Conservation (phyloP, 345 rosid genomes). For the Iberis pinnata region DNA sequence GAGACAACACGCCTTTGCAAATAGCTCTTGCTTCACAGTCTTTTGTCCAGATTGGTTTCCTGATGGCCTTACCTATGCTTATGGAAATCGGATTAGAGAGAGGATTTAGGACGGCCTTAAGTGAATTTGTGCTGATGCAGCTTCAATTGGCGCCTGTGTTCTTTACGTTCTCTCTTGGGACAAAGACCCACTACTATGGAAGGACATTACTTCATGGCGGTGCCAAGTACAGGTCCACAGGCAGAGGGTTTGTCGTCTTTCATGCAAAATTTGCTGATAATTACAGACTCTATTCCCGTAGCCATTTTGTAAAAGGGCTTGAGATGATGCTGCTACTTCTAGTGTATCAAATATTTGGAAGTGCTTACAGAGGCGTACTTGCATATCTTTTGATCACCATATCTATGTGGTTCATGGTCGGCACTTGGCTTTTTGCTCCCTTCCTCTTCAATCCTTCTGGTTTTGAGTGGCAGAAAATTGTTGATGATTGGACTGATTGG, state of each 20-base stretch:
- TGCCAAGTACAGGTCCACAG: slow-evolving; percentile 91
- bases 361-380: slow-evolving; percentile 70
- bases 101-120: slow-evolving; percentile 90
- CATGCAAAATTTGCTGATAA: slow-evolving; percentile 99
- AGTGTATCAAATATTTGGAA: slow-evolving; percentile 82
- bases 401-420: slow-evolving; percentile 99
- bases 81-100: slow-evolving; percentile 98
- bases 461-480: slow-evolving; percentile 98
- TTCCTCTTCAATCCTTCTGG: slow-evolving; percentile 98
- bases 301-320: slow-evolving; percentile 96
- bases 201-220: slow-evolving; percentile 98
- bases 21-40: slow-evolving; percentile 99
- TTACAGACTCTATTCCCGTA: slow-evolving; percentile 91
- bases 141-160: slow-evolving; percentile 94
- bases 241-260: slow-evolving; percentile 97
- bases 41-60: slow-evolving; percentile 89
- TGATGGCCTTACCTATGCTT: slow-evolving; percentile 98
- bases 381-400: slow-evolving; percentile 83
- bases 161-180: slow-evolving; percentile 97
- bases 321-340: slow-evolving; percentile 93
- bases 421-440: slow-evolving; percentile 98
- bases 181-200: slow-evolving; percentile 96
- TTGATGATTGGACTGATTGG: slow-evolving; percentile 99
- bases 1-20: slow-evolving; percentile 91
- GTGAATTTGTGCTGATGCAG: slow-evolving; percentile 94